Evolutionary conservation across 768 basidiomycete genomes (phyloP), one percentile per base, ranked within the genome.

Genomic region (Leccinum arenicola): DNA sequence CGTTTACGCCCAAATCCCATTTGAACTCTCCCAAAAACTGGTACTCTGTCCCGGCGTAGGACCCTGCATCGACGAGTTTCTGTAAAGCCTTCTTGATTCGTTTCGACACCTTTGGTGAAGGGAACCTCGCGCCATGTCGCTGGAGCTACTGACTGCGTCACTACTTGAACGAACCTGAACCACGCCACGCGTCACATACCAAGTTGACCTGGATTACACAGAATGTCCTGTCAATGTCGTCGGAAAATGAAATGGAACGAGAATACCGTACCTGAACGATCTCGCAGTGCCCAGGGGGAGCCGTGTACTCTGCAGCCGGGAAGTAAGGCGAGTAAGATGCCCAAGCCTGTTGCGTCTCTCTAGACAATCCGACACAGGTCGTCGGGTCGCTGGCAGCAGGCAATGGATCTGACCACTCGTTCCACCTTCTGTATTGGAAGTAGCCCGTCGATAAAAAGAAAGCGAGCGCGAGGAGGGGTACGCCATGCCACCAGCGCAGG

Each of bases 111-210:
- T 78, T 77, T 0, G 68, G 62, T 0, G 91, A 92, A 0, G 92
- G 92, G 64, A 79, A 93, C 33, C 92, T 83, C 1, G 89, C 84
- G 3, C 91, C 92, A 66, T 95, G 92, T 12, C 92, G 78, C 73
- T 93, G 87, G 10, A 94, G 75, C 90, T 93, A 27, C 19, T 33
- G 40, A 31, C 11, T 9, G n/a, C 6, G 57, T 72, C 45, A 59
- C 17, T 25, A 56, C 19, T n/a, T n/a, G 12, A 40, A 40, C 40
- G 23, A 35, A 19, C 17, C 25, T 11, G 19, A 15, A 8, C n/a
- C n/a, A 17, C 5, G 5, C 3, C 11, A 25, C 23, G 12, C 5
- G 15, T 19, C 17, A 59, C 73, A 21, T 56, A 73, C 72, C 61
- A 73, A 54, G 55, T 74, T 66, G 11, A 71, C 73, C 71, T 73